These are phyloP conservation scores for Copromyces sp. DNA, from an alignment of 495 filamentous ascomycete genomes.

Conservation along the genomic window DNA sequence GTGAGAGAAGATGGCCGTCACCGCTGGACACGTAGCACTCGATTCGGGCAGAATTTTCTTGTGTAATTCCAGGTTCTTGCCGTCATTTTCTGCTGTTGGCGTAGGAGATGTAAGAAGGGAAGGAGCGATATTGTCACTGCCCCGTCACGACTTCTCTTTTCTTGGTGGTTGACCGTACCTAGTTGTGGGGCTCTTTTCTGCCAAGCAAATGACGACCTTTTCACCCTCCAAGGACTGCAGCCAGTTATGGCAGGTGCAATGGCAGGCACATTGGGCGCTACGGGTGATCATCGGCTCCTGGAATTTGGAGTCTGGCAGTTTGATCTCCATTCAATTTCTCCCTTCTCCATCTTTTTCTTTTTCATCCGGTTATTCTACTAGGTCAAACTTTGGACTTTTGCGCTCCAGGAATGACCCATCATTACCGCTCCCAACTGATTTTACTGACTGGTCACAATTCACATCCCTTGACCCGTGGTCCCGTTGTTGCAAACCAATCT, in stretches of 20 bases:
- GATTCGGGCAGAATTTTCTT: not conserved
- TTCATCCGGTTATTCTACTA: not conserved
- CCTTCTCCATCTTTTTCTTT: not conserved
- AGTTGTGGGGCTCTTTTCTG: not conserved
- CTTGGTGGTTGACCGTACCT: not conserved
- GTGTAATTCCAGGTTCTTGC: not conserved
- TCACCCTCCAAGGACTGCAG: not conserved
- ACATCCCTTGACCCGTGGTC: not conserved
- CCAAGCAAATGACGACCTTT: not conserved
- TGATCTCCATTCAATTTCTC: not conserved
- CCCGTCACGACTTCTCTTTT: not conserved
- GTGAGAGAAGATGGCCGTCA: not conserved
- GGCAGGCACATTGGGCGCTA: not conserved
- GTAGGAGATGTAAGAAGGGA: not conserved
- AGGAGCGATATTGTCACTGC: not conserved
- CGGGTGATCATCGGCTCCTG: not conserved
- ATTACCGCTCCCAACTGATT: not conserved
- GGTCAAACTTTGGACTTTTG: not conserved
- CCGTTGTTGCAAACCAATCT: not conserved
- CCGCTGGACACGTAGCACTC: not conserved
- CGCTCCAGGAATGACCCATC: not conserved
- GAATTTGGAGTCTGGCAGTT: not conserved
- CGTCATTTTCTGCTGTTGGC: not conserved
- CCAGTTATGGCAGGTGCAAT: not conserved
- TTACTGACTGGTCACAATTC: not conserved